phyloP scores from a whole-genome alignment of 768 basidiomycete genomes.

The Tephrocybe sp. region DNA sequence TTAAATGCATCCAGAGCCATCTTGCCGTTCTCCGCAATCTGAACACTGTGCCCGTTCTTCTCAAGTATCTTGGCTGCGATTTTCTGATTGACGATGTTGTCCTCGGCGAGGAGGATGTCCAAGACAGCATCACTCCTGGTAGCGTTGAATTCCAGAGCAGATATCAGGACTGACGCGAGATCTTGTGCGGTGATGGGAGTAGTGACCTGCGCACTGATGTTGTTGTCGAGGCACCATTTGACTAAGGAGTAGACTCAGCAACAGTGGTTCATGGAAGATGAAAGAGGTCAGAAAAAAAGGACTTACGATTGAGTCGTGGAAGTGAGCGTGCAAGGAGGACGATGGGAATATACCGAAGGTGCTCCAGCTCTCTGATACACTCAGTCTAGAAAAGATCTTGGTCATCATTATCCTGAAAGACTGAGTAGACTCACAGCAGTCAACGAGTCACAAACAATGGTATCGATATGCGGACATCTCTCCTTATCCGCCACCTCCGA shows the following conservation, averaged over 20 bases:
- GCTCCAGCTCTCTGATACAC: constrained; percentile 86
- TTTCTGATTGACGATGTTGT: constrained; percentile 95
- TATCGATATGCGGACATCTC: constrained; percentile 85
- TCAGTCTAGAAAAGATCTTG: constrained; percentile 85
- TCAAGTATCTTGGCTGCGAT: constrained; percentile 95
- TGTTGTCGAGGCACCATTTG: constrained; percentile 96
- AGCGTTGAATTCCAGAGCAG: constrained; percentile 93
- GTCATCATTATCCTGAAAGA: constrained; percentile 67
- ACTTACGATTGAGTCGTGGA: constrained; percentile 72
- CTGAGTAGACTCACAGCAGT: constrained; percentile 71
- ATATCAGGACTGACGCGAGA: constrained; percentile 86
- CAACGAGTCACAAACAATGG: constrained; percentile 92
- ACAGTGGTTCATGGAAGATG: constrained; percentile 52
- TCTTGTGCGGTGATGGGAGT: constrained; percentile 88
- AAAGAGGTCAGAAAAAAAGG: constrained; percentile 20
- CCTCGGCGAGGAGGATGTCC: constrained; percentile 94
- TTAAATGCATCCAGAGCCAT: constrained; percentile 93
- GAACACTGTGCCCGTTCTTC: constrained; percentile 91
- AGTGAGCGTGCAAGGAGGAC: constrained; percentile 83
- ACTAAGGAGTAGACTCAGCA: constrained; percentile 40
- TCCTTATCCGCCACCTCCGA: constrained; percentile 80
- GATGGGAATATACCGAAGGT: constrained; percentile 94
- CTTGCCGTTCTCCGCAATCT: constrained; percentile 98
- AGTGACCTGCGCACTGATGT: constrained; percentile 92
- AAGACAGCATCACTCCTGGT: constrained; percentile 86